phyloP scores from a whole-genome alignment of 352 stramenopile species.

The Globisporangium paroecandrum region DNA sequence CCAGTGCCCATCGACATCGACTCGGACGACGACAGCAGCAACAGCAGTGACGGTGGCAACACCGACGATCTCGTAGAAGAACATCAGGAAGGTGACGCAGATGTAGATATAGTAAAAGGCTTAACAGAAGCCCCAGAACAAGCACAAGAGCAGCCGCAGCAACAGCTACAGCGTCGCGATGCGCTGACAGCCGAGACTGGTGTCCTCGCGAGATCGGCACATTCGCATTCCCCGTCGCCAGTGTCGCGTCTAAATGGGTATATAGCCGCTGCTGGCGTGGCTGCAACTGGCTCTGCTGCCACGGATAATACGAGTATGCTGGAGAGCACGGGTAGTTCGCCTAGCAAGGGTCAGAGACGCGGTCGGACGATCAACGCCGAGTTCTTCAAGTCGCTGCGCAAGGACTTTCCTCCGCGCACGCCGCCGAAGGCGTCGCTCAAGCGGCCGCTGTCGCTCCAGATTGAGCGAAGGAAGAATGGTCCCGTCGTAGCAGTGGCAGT shows the following conservation, averaged over 20 bases:
- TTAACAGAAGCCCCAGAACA: too few species aligned
- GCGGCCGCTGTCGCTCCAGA: constrained; percentile 6
- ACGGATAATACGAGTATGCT: too few species aligned
- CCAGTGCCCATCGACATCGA: constrained; percentile 10
- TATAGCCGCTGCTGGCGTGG: not conserved
- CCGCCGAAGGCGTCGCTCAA: constrained; percentile 10
- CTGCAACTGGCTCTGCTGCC: too few species aligned
- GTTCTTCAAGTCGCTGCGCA: constrained; percentile 9
- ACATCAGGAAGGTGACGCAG: not conserved
- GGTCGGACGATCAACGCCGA: not conserved
- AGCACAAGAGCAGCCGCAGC: not conserved
- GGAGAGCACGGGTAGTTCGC: not conserved
- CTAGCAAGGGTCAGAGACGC: not conserved
- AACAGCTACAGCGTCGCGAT: not conserved
- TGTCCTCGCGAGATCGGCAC: not conserved
- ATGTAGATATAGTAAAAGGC: too few species aligned
- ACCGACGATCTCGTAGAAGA: not conserved
- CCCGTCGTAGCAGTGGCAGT: not conserved
- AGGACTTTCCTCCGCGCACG: not conserved
- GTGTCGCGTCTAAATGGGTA: constrained; percentile 7
- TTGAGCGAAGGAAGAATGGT: not conserved
- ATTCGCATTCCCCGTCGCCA: not conserved
- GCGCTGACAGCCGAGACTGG: not conserved
- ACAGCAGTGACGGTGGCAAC: not conserved
- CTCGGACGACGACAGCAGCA: constrained; percentile 2